Evolutionary conservation across 2,329 filamentous ascomycete species (phyloP), one percentile per base, ranked within the genome.

Genomic region (Paecilomyces niveus): DNA sequence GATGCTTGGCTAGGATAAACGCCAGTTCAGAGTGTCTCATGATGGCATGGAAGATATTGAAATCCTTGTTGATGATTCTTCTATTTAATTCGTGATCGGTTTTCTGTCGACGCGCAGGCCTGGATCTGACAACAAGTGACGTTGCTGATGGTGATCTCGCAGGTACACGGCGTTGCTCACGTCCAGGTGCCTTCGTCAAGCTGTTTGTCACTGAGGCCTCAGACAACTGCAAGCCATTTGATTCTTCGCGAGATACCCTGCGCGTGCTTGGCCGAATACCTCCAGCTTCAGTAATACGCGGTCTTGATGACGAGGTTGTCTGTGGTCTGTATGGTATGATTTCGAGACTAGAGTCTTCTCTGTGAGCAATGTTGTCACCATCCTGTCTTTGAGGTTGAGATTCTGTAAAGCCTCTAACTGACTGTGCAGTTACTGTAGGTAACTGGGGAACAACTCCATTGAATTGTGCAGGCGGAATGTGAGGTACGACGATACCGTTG

Each of bases 1-100:
- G 78, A 59, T 82, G 76, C 62, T 79, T 78, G 59, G 81, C 80
- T 7, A 89, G 66, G 54, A 81, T 74, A 53, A 86, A 74, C 52
- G 81, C 72, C 3, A 90, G 72, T 56, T 85, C 82, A 3, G 80
- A 57, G 26, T 64, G 55, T 7, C 55, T 29, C 6, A 63, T 18
- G 35, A 70, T 51, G n/a, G 58, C 54, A 31, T 58, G 45, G 39
- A 61, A 58, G 26, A 57, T 45, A 53, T 57, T 62, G 58, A 59
- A 62, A 3, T 45, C n/a, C n/a, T 18, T 45, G n/a, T 45, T 45
- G 39, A 18, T 18, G 1, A 4, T 18, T 18, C 6, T n/a, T 4
- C 7, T 5, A 18, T 45, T 6, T 8, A 18, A 18, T 8, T 7
- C 39, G 15, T 21, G 39, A 18, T 8, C 15, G 15, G 39, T 45